These are phyloP conservation scores for Starmerella apis DNA, from an alignment of 805 yeast genomes.

Conservation along the genomic window DNA sequence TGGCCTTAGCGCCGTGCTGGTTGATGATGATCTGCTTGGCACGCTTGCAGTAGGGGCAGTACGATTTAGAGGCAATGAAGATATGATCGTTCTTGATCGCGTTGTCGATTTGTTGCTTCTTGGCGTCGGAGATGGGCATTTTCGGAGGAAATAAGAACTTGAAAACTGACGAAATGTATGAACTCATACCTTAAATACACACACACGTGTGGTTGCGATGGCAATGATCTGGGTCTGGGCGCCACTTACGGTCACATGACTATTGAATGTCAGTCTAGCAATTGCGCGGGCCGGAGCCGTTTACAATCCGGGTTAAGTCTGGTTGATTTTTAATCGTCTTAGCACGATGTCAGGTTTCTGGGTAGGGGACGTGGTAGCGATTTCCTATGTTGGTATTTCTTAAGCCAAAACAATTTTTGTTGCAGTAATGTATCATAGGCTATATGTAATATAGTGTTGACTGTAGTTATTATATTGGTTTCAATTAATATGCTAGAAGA, in stretches of 20 bases:
- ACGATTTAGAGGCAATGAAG: slow-evolving; percentile 74
- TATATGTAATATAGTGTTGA: too few species aligned
- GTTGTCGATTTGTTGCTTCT: slow-evolving; percentile 40
- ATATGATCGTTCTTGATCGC: slow-evolving; percentile 55
- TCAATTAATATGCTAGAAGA: too few species aligned
- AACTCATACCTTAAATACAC: slow-evolving; percentile 1
- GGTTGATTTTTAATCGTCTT: too few species aligned
- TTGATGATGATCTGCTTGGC: slow-evolving; percentile 39
- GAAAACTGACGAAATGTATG: background rate
- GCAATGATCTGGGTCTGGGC: background rate
- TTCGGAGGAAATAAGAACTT: slow-evolving; percentile 17
- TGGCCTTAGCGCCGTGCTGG: slow-evolving; percentile 34
- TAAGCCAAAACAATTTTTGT: too few species aligned
- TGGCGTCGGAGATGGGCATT: slow-evolving; percentile 22
- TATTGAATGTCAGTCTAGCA: too few species aligned
- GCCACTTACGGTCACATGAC: slow-evolving; percentile 1
- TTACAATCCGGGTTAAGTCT: too few species aligned
- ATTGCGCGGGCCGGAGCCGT: too few species aligned
- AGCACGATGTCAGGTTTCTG: too few species aligned
- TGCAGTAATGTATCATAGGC: too few species aligned
- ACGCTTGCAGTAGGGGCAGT: slow-evolving; percentile 51
- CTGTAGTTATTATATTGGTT: too few species aligned
- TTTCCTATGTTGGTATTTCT: too few species aligned
- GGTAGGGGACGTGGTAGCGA: too few species aligned
- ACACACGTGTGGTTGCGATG: background rate